Percentiles rank a stretch among this genome's conserved stretches.
Evolutionary conservation across 2,329 filamentous ascomycete species (phyloP).

Genomic region (Aspergillus floridensis): DNA sequence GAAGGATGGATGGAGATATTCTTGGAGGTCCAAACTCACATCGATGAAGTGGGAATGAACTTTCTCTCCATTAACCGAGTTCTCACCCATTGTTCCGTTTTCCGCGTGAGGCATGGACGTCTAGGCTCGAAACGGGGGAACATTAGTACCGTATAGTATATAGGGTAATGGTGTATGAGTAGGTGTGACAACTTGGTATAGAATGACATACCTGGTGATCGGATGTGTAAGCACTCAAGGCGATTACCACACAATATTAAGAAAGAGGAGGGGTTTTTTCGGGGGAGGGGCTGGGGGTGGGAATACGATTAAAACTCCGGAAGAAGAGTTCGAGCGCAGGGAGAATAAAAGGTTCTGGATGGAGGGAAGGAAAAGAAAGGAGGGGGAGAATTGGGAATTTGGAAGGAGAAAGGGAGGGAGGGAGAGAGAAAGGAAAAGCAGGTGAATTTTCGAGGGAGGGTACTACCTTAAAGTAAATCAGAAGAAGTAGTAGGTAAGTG

Average conservation of each 20-base stretch:
- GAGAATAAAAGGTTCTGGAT: background rate
- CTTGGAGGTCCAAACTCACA: constrained; percentile 27
- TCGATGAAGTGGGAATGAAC: constrained; percentile 48
- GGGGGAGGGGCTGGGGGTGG: background rate
- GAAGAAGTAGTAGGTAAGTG: too few species aligned
- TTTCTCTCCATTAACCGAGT: constrained; percentile 51
- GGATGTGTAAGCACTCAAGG: background rate
- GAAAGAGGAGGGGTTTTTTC: background rate
- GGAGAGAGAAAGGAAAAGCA: background rate
- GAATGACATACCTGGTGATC: background rate
- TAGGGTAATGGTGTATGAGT: background rate
- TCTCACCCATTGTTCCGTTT: constrained; percentile 46
- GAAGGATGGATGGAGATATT: too few species aligned
- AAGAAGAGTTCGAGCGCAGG: background rate
- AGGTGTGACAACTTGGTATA: background rate
- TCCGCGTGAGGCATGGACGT: constrained; percentile 51
- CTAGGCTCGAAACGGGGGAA: background rate
- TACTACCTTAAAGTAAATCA: constrained; percentile 2
- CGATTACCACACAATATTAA: background rate
- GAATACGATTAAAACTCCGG: background rate
- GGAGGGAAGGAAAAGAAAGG: background rate
- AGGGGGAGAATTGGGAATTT: background rate
- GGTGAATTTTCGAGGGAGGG: constrained; percentile 5
- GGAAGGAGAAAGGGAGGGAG: background rate
- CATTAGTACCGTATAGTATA: background rate